phyloP scores from a whole-genome alignment of 495 filamentous ascomycete species.

The Penicillium mononematosum region DNA sequence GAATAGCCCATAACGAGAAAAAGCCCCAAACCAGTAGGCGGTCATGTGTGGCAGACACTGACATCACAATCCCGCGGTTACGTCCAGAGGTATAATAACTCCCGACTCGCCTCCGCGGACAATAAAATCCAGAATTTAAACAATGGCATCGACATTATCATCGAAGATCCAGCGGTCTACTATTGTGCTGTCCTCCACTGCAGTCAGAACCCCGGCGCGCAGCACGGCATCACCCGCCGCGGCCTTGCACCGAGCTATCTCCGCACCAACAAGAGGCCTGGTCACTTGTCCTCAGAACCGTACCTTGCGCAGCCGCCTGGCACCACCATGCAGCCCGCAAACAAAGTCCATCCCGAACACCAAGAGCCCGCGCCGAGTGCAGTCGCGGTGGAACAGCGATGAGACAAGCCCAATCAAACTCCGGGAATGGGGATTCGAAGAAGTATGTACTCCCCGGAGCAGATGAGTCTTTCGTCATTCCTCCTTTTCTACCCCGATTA shows the following conservation, averaged over 20 bases:
- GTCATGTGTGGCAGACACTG: conserved; percentile 24
- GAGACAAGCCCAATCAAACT: conserved; percentile 13
- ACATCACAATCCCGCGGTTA: conserved; percentile 32
- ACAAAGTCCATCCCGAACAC: background rate
- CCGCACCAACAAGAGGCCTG: conserved; percentile 20
- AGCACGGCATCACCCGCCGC: conserved; percentile 13
- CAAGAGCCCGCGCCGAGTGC: background rate
- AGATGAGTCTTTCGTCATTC: too few species aligned
- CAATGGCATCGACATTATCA: conserved; percentile 31
- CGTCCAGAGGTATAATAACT: conserved; percentile 4
- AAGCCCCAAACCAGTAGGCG: conserved; percentile 20
- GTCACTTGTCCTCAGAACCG: conserved; percentile 11
- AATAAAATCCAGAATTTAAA: conserved; percentile 1
- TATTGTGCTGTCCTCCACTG: conserved; percentile 13
- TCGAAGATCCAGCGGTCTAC: conserved; percentile 21
- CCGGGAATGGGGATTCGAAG: conserved; percentile 44
- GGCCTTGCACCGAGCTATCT: conserved; percentile 18
- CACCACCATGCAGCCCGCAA: background rate
- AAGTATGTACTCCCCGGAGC: conserved; percentile 29
- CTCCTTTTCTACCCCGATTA: background rate
- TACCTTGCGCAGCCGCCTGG: background rate
- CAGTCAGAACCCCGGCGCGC: conserved; percentile 20
- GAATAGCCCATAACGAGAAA: background rate
- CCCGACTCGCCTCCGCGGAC: background rate
- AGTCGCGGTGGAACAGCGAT: conserved; percentile 28